Percentiles rank a stretch among this genome's conserved stretches.
phyloP scores from a whole-genome alignment of 352 stramenopile genomes.

The Phytophthora boehmeriae region DNA sequence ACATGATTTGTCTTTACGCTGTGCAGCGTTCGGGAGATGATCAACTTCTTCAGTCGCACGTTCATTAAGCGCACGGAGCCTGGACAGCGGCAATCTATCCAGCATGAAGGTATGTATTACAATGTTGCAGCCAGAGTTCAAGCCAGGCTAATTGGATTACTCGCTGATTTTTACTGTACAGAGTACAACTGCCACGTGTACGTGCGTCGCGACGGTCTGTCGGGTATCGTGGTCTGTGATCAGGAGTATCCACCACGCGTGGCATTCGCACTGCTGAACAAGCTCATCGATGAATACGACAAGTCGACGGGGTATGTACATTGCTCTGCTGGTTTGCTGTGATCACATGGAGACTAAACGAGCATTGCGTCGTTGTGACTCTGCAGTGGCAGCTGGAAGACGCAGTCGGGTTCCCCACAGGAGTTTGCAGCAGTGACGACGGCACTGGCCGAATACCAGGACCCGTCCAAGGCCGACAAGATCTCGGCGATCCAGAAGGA shows the following conservation, averaged over 20 bases:
- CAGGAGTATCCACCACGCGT: constrained; percentile 98
- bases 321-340: neutral
- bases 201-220: constrained; percentile 95
- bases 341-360: constrained; percentile 3
- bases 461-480: constrained; percentile 98
- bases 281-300: constrained; percentile 97
- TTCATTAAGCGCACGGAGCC: constrained; percentile 97
- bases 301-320: constrained; percentile 53
- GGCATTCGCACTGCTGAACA: constrained; percentile 97
- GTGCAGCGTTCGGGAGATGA: constrained; percentile 96
- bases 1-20: neutral
- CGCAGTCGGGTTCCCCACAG: constrained; percentile 67
- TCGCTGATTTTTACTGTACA: constrained; percentile 15
- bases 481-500: constrained; percentile 99
- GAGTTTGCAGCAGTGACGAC: constrained; percentile 92
- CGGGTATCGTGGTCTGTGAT: constrained; percentile 96
- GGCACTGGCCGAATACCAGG: constrained; percentile 97
- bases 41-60: constrained; percentile 99
- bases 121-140: neutral
- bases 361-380: constrained; percentile 36
- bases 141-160: neutral
- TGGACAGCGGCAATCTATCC: constrained; percentile 97
- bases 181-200: constrained; percentile 99
- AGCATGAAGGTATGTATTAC: constrained; percentile 93
- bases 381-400: constrained; percentile 60